Base-by-base conservation (phyloP, 306 rosid species). In the Vigna reflexopilosa region DNA sequence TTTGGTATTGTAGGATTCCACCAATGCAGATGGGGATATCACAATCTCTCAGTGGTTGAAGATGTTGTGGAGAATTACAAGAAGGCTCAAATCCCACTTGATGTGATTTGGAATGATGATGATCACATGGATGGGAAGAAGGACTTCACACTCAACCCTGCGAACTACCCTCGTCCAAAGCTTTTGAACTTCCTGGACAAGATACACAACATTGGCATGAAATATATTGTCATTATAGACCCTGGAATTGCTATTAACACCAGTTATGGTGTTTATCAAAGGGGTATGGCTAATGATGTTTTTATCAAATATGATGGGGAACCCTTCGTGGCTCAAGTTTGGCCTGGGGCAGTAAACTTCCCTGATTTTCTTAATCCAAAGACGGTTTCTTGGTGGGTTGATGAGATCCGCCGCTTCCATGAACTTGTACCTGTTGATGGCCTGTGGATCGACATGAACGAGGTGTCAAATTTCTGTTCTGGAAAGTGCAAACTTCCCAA, bases 21-120 rank as follows among this genome's bases (percentile, higher is more conserved):
- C 78, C 98, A 95, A 77, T 95, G 98, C 85, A 91, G 97, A 90
- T 93, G 98, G 98, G 98, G 98, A 71, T 95, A 95, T 88, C 98
- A 92, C 82, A 95, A 95, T 80, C 82, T 95, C 64, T 95, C 98
- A 17, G 98, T 95, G 24, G 89, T 92, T 49, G 98, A 95, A 81
- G 98, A 95, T 48, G 98, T 95, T 68, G 98, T 95, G 70, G 98
- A 77, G 52, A 95, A 76, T 76, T 95, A 95, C 87, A 77, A 89
- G 66, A 92, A 93, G 84, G 93, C 98, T 59, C 73, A 85, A 85
- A 95, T 95, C 75, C 98, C 98, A 28, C 93, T 95, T 4, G 98
- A 95, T 77, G 98, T 95, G 70, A 91, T 95, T 24, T 95, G 98
- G 98, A 95, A 87, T 16, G 98, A 94, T 47, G 98, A 92, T 75